These are phyloP conservation scores for Spizellomyces sp. DNA, from an alignment of 192 early-diverging fungal species.

Conservation along the genomic window DNA sequence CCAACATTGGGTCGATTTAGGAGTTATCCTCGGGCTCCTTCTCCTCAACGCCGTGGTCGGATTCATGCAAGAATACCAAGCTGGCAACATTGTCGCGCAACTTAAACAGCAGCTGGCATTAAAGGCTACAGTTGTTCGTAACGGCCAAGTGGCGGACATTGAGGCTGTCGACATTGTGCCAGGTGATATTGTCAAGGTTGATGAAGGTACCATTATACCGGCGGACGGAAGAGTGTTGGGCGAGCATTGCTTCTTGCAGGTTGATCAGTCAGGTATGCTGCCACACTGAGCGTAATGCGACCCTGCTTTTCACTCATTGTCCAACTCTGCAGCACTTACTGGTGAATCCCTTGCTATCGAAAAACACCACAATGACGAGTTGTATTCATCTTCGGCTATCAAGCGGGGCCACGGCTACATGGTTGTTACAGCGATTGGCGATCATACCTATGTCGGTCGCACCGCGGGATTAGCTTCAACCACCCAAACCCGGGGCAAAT, in stretches of 20 bases:
- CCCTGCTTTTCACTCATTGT: slow-evolving; percentile 15
- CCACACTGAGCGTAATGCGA: not conserved
- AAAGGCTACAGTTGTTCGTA: slow-evolving; percentile 76
- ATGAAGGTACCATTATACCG: slow-evolving; percentile 90
- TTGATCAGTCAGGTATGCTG: slow-evolving; percentile 8
- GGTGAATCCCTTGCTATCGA: slow-evolving; percentile 83
- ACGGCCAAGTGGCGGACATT: slow-evolving; percentile 70
- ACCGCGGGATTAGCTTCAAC: slow-evolving; percentile 49
- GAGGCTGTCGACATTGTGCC: slow-evolving; percentile 76
- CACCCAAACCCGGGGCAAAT: slow-evolving; percentile 73
- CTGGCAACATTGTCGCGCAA: slow-evolving; percentile 27
- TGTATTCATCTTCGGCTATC: slow-evolving; percentile 80
- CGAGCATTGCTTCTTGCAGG: slow-evolving; percentile 36
- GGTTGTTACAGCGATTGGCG: slow-evolving; percentile 76
- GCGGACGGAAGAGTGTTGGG: slow-evolving; percentile 78
- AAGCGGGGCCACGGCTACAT: slow-evolving; percentile 82
- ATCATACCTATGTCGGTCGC: slow-evolving; percentile 84
- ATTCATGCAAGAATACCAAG: slow-evolving; percentile 18
- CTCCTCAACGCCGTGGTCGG: slow-evolving; percentile 36
- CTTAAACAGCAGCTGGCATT: slow-evolving; percentile 83
- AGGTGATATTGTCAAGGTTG: slow-evolving; percentile 89
- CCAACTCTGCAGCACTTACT: slow-evolving; percentile 51
- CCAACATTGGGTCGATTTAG: slow-evolving; percentile 76
- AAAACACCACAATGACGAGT: slow-evolving; percentile 72
- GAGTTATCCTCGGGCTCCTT: slow-evolving; percentile 77